These are phyloP conservation scores for Dactylonectria macrodidyma DNA, from an alignment of 2,329 filamentous ascomycete species.

Conservation along the genomic window DNA sequence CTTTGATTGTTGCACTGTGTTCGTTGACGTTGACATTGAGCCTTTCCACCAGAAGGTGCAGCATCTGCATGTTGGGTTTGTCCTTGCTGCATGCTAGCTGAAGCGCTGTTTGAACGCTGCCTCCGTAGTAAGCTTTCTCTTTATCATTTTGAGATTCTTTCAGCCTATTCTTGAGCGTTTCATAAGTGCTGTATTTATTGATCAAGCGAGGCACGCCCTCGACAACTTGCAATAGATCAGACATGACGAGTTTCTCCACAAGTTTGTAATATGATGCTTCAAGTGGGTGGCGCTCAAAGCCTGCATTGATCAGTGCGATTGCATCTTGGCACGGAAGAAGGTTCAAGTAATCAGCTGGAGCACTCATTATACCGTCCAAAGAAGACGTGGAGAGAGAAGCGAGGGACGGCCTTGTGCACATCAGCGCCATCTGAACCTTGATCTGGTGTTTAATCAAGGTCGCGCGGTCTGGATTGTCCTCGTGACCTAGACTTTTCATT, in stretches of 20 bases:
- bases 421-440: constrained; percentile 32
- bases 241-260: constrained; percentile 19
- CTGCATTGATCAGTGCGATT: constrained; percentile 1
- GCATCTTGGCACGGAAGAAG: constrained; percentile 26
- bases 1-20: not conserved
- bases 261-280: not conserved
- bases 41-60: constrained; percentile 33
- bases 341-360: constrained; percentile 10
- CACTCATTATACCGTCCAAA: not conserved
- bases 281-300: constrained; percentile 1
- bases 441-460: not conserved
- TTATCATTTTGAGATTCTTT: not conserved
- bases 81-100: constrained; percentile 21
- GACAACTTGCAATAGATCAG: constrained; percentile 18
- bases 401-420: not conserved
- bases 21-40: constrained; percentile 37
- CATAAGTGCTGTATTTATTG: constrained; percentile 15
- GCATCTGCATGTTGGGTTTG: constrained; percentile 31
- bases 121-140: too few relatives aligned
- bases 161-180: not conserved
- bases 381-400: not conserved
- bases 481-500: not conserved
- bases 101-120: constrained; percentile 14
- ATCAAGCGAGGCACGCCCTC: not conserved
- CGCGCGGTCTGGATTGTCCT: not conserved